Evolutionary conservation across 2,329 filamentous ascomycete species (phyloP).

Genomic region (Grosmannia serpens): DNA sequence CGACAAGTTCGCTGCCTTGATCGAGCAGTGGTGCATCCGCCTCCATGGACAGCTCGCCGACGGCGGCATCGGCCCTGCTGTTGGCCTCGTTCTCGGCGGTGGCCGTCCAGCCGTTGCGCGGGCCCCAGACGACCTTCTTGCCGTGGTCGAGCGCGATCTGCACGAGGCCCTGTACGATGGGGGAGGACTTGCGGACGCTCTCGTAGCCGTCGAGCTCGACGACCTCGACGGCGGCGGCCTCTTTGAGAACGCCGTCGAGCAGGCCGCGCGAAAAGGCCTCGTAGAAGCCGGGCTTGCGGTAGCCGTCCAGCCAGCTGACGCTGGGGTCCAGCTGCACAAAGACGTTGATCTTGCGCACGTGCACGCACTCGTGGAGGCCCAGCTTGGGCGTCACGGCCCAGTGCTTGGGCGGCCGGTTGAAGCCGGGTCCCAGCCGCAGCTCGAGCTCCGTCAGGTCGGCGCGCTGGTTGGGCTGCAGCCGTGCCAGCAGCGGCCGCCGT

Average conservation of each 20-base stretch:
- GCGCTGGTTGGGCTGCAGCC: conserved; percentile 50
- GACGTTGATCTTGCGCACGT: conserved; percentile 48
- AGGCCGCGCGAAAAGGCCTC: conserved; percentile 52
- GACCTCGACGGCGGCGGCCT: conserved; percentile 41
- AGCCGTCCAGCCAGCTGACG: conserved; percentile 55
- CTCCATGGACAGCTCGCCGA: too few species aligned
- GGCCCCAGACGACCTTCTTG: conserved; percentile 53
- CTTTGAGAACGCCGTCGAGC: conserved; percentile 42
- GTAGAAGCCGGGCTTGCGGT: conserved; percentile 58
- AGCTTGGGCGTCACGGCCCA: conserved; percentile 58
- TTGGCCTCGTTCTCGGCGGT: neutral
- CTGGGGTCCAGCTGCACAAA: conserved; percentile 66
- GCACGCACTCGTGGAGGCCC: conserved; percentile 50
- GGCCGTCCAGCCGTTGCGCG: conserved; percentile 29
- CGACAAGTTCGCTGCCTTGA: too few species aligned
- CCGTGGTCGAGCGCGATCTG: conserved; percentile 35
- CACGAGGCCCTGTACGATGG: conserved; percentile 51
- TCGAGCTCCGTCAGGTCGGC: conserved; percentile 51
- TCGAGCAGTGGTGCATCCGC: too few species aligned
- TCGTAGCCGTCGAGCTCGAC: conserved; percentile 62
- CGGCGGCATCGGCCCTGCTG: neutral
- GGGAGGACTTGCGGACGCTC: conserved; percentile 52
- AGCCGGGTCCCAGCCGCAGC: conserved; percentile 61
- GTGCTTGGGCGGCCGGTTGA: conserved; percentile 55
- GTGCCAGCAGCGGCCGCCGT: conserved; percentile 58